phyloP scores from a whole-genome alignment of 2,329 filamentous ascomycete genomes.

The Beauveria sp. region DNA sequence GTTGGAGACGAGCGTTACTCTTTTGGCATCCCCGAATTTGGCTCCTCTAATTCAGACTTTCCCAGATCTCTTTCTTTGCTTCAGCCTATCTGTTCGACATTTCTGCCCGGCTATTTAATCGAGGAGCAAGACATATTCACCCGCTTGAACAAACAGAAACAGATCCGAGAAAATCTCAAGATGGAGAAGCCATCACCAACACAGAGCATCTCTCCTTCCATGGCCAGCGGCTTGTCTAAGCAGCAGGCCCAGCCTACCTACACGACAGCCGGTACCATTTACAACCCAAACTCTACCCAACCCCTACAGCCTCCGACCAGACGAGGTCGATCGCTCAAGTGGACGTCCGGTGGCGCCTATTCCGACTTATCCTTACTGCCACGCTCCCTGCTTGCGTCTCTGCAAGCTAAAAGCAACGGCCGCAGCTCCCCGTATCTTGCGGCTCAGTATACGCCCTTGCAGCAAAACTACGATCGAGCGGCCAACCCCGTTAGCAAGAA shows the following conservation, averaged over 20 bases:
- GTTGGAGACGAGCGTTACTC: conserved; percentile 5
- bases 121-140: conserved; percentile 3
- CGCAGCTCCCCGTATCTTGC: conserved; percentile 17
- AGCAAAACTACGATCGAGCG: conserved; percentile 47
- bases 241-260: conserved; percentile 34
- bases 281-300: conserved; percentile 38
- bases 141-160: conserved; percentile 3
- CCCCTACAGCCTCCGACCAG: conserved; percentile 45
- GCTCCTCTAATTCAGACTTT: conserved; percentile 3
- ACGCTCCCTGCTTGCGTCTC: conserved; percentile 26
- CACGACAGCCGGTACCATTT: conserved; percentile 50
- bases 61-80: conserved; percentile 4
- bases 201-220: conserved; percentile 17
- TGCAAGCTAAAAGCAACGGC: conserved; percentile 25
- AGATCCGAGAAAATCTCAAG: conserved; percentile 11
- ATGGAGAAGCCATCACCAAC: conserved; percentile 26
- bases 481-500: conserved; percentile 28
- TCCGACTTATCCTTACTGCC: conserved; percentile 29
- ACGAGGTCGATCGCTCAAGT: conserved; percentile 40
- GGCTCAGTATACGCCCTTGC: conserved; percentile 41
- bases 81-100: conserved; percentile 3
- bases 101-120: conserved; percentile 6
- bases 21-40: neutral
- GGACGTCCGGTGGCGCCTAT: conserved; percentile 22
- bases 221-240: conserved; percentile 15